phyloP scores from a whole-genome alignment of 2,329 filamentous ascomycete species.

The Alternaria postmessia region DNA sequence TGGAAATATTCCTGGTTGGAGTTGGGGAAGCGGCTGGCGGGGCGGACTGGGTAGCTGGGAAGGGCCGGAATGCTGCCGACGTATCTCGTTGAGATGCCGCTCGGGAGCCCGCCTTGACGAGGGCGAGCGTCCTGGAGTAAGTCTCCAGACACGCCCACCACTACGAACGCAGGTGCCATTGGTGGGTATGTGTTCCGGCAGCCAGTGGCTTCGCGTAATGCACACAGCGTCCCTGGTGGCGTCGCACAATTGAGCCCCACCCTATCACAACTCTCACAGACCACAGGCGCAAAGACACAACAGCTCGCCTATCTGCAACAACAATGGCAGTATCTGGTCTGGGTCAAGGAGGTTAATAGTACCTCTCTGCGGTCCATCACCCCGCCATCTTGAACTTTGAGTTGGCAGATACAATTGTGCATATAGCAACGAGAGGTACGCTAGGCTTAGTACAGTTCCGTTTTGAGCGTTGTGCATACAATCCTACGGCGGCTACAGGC shows the following conservation, averaged over 20 bases:
- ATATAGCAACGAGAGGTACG: constrained; percentile 3
- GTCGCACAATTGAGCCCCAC: neutral
- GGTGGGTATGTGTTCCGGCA: neutral
- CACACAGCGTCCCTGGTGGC: neutral
- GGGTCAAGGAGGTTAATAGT: neutral
- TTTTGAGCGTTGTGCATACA: constrained; percentile 14
- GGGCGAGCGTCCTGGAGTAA: constrained; percentile 1
- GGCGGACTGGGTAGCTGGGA: neutral
- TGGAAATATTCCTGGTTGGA: constrained; percentile 8
- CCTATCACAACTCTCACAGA: constrained; percentile 6
- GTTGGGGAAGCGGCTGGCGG: constrained; percentile 16
- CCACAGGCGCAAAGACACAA: constrained; percentile 11
- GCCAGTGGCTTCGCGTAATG: neutral
- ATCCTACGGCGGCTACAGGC: constrained; percentile 7
- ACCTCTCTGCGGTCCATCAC: neutral
- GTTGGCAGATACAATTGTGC: neutral
- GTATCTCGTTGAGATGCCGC: constrained; percentile 12
- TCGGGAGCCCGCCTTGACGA: constrained; percentile 2
- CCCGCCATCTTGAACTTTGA: neutral
- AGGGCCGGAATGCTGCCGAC: constrained; percentile 1
- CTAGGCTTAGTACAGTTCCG: constrained; percentile 12
- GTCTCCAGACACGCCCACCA: neutral
- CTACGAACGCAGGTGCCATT: neutral
- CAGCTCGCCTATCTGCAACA: constrained; percentile 16
- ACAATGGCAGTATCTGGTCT: constrained; percentile 4